phyloP scores from a whole-genome alignment of 139 green algal species.

The Medakamo hakoo region DNA sequence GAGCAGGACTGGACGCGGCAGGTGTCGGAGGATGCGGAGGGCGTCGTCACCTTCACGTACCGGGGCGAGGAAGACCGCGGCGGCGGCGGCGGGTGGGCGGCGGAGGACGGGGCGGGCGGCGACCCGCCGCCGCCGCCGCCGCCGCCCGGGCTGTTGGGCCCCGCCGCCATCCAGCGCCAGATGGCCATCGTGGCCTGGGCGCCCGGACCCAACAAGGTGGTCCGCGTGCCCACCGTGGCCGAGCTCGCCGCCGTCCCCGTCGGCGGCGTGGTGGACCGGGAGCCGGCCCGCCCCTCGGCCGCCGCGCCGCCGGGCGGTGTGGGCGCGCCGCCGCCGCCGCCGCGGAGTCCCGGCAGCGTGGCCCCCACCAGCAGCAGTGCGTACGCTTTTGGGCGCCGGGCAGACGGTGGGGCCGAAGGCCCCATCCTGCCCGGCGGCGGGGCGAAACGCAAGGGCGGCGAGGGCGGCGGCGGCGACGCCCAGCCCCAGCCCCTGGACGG shows the following conservation, averaged over 20 bases:
- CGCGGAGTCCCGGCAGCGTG: slow-evolving; percentile 3
- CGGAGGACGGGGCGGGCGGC: too few relatives aligned
- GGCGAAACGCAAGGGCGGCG: neutral
- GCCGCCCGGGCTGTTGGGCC: too few relatives aligned
- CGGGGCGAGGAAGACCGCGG: neutral
- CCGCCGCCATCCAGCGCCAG: slow-evolving; percentile 63
- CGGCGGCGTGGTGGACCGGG: slow-evolving; percentile 29
- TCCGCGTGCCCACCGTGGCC: slow-evolving; percentile 61
- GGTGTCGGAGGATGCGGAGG: slow-evolving; percentile 51
- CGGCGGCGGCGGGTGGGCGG: neutral
- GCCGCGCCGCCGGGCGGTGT: neutral
- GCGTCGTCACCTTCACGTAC: slow-evolving; percentile 1
- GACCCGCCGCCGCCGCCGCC: too few relatives aligned
- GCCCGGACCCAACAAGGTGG: slow-evolving; percentile 65
- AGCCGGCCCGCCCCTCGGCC: slow-evolving; percentile 8
- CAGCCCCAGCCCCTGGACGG: slow-evolving; percentile 15
- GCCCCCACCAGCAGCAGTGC: slow-evolving; percentile 21
- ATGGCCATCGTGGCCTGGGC: slow-evolving; percentile 94
- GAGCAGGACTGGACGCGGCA: slow-evolving; percentile 83
- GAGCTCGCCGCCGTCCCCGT: slow-evolving; percentile 11
- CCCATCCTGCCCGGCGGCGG: neutral
- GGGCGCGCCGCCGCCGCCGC: slow-evolving; percentile 12
- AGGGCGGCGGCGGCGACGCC: neutral
- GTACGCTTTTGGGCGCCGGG: slow-evolving; percentile 9
- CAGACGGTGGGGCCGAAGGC: neutral